A percentile compares a stretch with the other conserved stretches of the same genome.
These are phyloP conservation scores for Capsella bursapastoris DNA, from an alignment of 345 rosid species.

Conservation along the genomic window DNA sequence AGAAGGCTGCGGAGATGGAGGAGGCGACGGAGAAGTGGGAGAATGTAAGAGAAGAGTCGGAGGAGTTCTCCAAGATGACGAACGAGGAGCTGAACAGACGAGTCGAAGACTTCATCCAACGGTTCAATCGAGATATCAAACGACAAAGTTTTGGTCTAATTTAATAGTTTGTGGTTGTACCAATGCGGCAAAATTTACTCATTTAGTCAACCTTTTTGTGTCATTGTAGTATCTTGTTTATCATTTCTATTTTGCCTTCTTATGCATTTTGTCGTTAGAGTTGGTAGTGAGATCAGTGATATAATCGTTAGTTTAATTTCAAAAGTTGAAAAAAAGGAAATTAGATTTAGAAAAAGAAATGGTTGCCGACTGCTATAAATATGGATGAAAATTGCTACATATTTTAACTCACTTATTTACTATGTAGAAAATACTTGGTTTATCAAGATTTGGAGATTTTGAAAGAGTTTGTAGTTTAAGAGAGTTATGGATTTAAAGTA, in stretches of 20 bases:
- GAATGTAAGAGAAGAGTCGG: constrained; percentile 47
- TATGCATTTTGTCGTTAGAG: constrained; percentile 31
- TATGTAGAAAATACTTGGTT: neutral
- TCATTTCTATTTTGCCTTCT: neutral
- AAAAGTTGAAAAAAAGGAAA: neutral
- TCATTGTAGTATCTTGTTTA: constrained; percentile 21
- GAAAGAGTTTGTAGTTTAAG: too few species aligned
- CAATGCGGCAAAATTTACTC: constrained; percentile 2
- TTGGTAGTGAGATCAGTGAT: constrained; percentile 37
- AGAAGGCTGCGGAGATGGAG: constrained; percentile 23
- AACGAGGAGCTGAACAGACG: constrained; percentile 74
- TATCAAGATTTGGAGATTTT: too few species aligned
- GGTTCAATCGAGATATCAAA: constrained; percentile 63
- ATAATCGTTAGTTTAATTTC: constrained; percentile 10
- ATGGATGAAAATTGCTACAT: neutral
- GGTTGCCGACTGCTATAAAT: constrained; percentile 2
- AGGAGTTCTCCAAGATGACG: constrained; percentile 68
- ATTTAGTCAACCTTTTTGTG: constrained; percentile 21
- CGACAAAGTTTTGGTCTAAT: constrained; percentile 46
- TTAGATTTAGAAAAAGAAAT: neutral
- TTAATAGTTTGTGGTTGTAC: constrained; percentile 4
- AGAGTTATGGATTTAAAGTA: too few species aligned
- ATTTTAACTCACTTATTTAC: neutral
- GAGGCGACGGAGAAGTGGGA: constrained; percentile 25
- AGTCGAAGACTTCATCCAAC: constrained; percentile 78